These are phyloP conservation scores for Exophiala dermatitidis DNA, from an alignment of 2,329 filamentous ascomycete genomes.

Conservation along the genomic window DNA sequence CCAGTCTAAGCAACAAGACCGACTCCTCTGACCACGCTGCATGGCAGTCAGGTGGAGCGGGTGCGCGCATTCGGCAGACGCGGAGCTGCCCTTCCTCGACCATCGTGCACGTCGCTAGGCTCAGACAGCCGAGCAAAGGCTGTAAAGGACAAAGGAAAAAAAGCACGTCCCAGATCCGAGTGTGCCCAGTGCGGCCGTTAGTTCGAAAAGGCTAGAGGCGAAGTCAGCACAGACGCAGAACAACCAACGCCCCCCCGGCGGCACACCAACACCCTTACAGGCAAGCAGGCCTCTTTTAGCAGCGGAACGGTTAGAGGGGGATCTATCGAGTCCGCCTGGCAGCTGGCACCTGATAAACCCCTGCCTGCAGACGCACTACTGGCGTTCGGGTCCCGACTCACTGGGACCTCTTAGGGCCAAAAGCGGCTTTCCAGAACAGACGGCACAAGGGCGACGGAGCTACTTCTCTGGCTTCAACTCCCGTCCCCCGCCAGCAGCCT, in stretches of 20 bases:
- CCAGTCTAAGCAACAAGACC: neutral
- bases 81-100: neutral
- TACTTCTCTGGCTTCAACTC: conserved; percentile 10
- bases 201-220: neutral
- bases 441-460: neutral
- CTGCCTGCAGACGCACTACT: conserved; percentile 15
- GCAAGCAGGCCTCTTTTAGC: neutral
- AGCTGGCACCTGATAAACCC: conserved; percentile 19
- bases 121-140: neutral
- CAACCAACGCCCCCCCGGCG: neutral
- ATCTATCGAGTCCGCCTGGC: conserved; percentile 8
- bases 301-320: neutral
- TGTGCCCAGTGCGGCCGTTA: conserved; percentile 11
- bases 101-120: neutral
- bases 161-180: neutral
- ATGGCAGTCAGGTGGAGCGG: neutral
- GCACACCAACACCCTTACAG: neutral
- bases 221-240: neutral
- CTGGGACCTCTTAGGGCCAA: conserved; percentile 11
- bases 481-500: conserved; percentile 19
- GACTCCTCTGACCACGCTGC: neutral
- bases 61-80: neutral
- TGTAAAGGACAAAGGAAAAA: neutral
- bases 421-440: conserved; percentile 18
- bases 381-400: conserved; percentile 16